phyloP scores from a whole-genome alignment of 176 grass and related monocot species.

The Oryza australiensis region DNA sequence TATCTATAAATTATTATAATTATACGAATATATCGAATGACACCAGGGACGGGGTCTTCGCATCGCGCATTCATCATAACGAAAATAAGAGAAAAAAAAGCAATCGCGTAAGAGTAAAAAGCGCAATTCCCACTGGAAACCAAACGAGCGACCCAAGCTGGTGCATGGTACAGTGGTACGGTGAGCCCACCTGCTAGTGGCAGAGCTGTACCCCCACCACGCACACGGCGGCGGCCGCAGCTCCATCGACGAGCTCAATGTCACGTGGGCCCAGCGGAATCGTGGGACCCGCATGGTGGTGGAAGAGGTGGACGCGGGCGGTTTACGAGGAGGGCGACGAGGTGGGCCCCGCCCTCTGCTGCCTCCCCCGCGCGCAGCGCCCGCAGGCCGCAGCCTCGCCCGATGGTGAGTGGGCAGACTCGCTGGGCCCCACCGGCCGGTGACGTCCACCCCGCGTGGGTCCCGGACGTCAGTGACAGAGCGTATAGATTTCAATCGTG shows the following conservation, averaged over 20 bases:
- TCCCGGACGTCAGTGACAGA: neutral
- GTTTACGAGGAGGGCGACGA: neutral
- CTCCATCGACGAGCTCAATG: neutral
- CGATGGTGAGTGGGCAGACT: slow-evolving; percentile 16
- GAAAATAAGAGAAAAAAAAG: neutral
- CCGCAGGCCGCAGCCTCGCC: slow-evolving; percentile 1
- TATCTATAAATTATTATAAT: too few relatives aligned
- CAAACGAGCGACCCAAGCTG: too few relatives aligned
- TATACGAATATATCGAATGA: too few relatives aligned
- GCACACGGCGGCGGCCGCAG: too few relatives aligned
- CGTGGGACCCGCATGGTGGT: slow-evolving; percentile 6
- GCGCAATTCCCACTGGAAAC: too few relatives aligned
- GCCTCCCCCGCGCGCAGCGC: slow-evolving; percentile 8
- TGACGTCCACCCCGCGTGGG: neutral
- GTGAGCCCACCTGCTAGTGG: too few relatives aligned
- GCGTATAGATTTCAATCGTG: neutral
- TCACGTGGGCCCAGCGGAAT: neutral
- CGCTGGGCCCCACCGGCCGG: neutral
- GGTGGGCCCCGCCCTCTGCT: neutral
- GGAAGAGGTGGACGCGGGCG: neutral
- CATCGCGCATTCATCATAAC: neutral
- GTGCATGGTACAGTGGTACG: too few relatives aligned
- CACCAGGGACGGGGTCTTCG: too few relatives aligned
- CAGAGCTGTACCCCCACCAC: too few relatives aligned
- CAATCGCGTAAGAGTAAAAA: neutral